These are phyloP conservation scores for Tothia fuscella DNA, from an alignment of 2,329 filamentous ascomycete genomes.

Conservation along the genomic window DNA sequence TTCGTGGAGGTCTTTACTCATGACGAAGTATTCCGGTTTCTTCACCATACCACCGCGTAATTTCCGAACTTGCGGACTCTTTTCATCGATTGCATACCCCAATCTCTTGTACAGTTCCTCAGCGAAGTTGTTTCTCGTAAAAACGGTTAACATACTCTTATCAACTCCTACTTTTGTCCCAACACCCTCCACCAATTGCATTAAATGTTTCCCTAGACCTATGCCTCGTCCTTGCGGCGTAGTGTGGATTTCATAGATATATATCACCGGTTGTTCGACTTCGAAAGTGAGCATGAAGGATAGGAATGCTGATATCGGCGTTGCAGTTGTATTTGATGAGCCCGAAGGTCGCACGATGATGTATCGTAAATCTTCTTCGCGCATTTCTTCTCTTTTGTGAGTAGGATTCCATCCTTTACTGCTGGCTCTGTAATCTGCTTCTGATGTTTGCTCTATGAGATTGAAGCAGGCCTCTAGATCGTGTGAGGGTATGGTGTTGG, in stretches of 20 bases:
- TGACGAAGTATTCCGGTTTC: slow-evolving; percentile 9
- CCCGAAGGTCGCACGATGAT: slow-evolving; percentile 3
- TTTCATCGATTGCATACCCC: slow-evolving; percentile 6
- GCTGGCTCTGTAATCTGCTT: slow-evolving; percentile 1
- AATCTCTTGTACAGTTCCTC: slow-evolving; percentile 7
- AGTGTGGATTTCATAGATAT: slow-evolving; percentile 10
- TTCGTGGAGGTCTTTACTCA: slow-evolving; percentile 1
- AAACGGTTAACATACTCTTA: slow-evolving; percentile 8
- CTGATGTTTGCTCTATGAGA: slow-evolving; percentile 6
- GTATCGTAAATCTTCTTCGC: slow-evolving; percentile 7
- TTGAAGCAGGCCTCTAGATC: slow-evolving; percentile 8
- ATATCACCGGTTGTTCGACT: slow-evolving; percentile 6
- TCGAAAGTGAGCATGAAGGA: slow-evolving; percentile 6
- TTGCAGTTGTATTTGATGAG: not conserved
- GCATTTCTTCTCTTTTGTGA: slow-evolving; percentile 8
- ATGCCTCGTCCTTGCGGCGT: not conserved
- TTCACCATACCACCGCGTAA: slow-evolving; percentile 7
- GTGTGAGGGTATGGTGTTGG: not conserved
- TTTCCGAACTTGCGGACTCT: slow-evolving; percentile 3
- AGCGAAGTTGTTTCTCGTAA: slow-evolving; percentile 5
- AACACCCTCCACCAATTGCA: not conserved
- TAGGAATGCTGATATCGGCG: not conserved
- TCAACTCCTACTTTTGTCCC: not conserved
- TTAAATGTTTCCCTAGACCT: slow-evolving; percentile 5
- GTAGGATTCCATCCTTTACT: slow-evolving; percentile 6